These are phyloP conservation scores for Colletotrichum sp. DNA, from an alignment of 2,329 filamentous ascomycete species.

Conservation along the genomic window DNA sequence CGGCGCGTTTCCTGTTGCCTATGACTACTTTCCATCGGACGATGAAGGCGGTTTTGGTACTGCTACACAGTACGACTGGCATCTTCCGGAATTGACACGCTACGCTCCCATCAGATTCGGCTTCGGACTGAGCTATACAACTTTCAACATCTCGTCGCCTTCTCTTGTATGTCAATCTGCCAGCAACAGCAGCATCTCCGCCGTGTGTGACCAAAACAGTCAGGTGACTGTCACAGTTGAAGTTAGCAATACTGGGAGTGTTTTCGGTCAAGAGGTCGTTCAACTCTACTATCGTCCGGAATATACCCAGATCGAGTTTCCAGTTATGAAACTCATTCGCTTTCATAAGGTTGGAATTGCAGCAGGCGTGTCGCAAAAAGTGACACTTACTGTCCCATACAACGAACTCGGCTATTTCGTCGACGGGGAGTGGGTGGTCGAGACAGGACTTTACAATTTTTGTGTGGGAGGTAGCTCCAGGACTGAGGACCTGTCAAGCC, in stretches of 20 bases:
- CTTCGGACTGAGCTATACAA: slow-evolving; percentile 69
- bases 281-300: slow-evolving; percentile 45
- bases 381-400: slow-evolving; percentile 34
- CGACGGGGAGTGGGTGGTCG: slow-evolving; percentile 25
- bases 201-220: background rate
- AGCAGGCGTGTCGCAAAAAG: slow-evolving; percentile 39
- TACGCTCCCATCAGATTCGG: slow-evolving; percentile 61
- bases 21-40: slow-evolving; percentile 66
- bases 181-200: slow-evolving; percentile 31
- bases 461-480: slow-evolving; percentile 33
- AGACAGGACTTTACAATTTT: slow-evolving; percentile 30
- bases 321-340: slow-evolving; percentile 52
- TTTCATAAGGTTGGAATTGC: slow-evolving; percentile 49
- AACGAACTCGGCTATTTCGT: slow-evolving; percentile 32
- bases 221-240: slow-evolving; percentile 46
- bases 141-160: slow-evolving; percentile 54
- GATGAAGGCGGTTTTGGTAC: slow-evolving; percentile 64
- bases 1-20: slow-evolving; percentile 62
- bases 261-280: slow-evolving; percentile 35
- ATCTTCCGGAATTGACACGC: slow-evolving; percentile 35
- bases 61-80: slow-evolving; percentile 59
- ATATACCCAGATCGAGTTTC: slow-evolving; percentile 39
- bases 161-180: background rate
- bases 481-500: background rate
- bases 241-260: slow-evolving; percentile 50